A percentile compares a stretch with the other conserved stretches of the same genome.
phyloP scores from a whole-genome alignment of 2,329 filamentous ascomycete genomes.

The Pochonia chlamydosporia region DNA sequence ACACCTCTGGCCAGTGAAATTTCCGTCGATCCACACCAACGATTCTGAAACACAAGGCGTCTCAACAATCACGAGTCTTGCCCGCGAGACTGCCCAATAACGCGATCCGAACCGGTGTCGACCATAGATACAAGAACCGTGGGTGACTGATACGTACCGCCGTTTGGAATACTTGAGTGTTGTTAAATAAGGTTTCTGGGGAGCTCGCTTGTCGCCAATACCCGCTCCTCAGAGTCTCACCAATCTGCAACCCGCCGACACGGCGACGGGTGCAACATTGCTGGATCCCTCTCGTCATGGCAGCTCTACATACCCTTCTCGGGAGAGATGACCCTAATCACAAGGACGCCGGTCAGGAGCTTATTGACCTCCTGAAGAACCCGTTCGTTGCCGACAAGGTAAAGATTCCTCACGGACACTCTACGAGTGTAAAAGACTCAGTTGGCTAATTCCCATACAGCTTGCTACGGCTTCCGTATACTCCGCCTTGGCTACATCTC shows the following conservation, averaged over 20 bases:
- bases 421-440: neutral
- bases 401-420: neutral
- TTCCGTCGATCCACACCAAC: neutral
- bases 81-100: neutral
- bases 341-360: conserved; percentile 32
- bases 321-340: conserved; percentile 1
- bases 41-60: neutral
- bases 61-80: neutral
- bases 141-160: neutral
- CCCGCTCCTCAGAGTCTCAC: neutral
- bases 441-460: conserved; percentile 12
- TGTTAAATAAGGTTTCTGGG: neutral
- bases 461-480: conserved; percentile 52
- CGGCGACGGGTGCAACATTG: conserved; percentile 1
- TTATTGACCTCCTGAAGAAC: conserved; percentile 43
- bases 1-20: neutral
- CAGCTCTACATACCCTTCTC: neutral
- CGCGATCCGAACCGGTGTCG: neutral
- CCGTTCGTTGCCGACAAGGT: conserved; percentile 35
- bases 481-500: conserved; percentile 73
- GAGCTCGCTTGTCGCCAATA: neutral
- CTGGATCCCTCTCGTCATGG: neutral
- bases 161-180: neutral
- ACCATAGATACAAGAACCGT: neutral
- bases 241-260: neutral